These are phyloP conservation scores for Suillus clintonianus DNA, from an alignment of 768 basidiomycete genomes.

Conservation along the genomic window DNA sequence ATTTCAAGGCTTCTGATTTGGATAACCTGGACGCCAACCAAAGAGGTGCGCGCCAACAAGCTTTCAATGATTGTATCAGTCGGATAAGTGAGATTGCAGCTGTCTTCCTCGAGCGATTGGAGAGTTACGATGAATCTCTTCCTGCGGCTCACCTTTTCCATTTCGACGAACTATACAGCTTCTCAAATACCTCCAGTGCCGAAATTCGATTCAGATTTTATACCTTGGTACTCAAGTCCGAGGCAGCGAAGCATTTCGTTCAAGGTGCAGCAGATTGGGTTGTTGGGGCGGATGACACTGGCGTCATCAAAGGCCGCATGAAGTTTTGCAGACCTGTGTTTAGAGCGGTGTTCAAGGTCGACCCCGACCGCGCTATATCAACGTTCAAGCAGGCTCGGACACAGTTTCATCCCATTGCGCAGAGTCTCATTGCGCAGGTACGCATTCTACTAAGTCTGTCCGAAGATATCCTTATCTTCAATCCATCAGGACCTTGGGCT, in stretches of 20 bases:
- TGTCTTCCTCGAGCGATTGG: slow-evolving; percentile 59
- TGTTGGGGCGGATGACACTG: slow-evolving; percentile 39
- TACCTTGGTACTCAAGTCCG: slow-evolving; percentile 44
- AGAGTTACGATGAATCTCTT: slow-evolving; percentile 38
- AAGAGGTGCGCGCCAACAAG: slow-evolving; percentile 35
- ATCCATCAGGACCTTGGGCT: slow-evolving; percentile 25
- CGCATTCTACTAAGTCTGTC: slow-evolving; percentile 4
- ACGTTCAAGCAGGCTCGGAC: slow-evolving; percentile 35
- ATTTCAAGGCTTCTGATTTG: slow-evolving; percentile 49
- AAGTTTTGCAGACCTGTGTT: slow-evolving; percentile 57
- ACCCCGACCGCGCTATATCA: slow-evolving; percentile 35
- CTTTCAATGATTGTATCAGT: not conserved
- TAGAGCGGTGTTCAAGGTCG: slow-evolving; percentile 38
- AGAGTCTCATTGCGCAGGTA: slow-evolving; percentile 52
- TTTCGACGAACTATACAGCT: slow-evolving; percentile 46
- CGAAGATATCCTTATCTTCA: not conserved
- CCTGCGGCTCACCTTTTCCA: slow-evolving; percentile 42
- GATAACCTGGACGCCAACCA: slow-evolving; percentile 52
- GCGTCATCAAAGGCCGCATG: slow-evolving; percentile 52
- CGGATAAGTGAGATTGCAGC: slow-evolving; percentile 29
- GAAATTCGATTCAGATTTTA: slow-evolving; percentile 58
- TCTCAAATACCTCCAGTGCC: slow-evolving; percentile 45
- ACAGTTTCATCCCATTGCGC: slow-evolving; percentile 54
- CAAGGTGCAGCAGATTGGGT: slow-evolving; percentile 48
- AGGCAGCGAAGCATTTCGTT: slow-evolving; percentile 33